Base-by-base conservation (phyloP, 768 basidiomycete genomes). In the Kwoniella bestiolae region DNA sequence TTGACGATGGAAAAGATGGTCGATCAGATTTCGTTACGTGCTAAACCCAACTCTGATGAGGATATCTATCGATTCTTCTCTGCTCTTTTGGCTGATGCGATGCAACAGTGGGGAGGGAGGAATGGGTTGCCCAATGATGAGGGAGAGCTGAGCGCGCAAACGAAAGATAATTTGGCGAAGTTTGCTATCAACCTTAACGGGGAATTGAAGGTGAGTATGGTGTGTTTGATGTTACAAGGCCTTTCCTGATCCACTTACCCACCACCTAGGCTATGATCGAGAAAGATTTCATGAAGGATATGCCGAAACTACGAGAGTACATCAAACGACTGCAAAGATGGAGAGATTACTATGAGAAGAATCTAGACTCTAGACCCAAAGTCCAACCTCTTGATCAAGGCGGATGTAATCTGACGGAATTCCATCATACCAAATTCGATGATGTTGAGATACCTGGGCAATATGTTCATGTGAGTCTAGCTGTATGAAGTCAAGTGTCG, bases 391-490 rank as follows among this genome's bases (percentile, higher is more conserved):
- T 99, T 61, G 94, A 96, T 68, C 83, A 88, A 52, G 83, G 91
- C 46, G 93, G 92, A 69, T 93, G 94, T 81, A 96, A 94, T 82
- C 84, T 99, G 73, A 91, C 92, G 6, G 96, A 98, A 81, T 99
- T 98, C 84, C 95, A 98, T 72, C 94, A 97, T 80, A 89, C 88
- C 76, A 96, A 94, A 79, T 93, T 95, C 55, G 96, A 98, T 69
- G 95, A 99, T 69, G 91, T 99, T 41, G 94, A 99, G 77, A 87
- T 99, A 55, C 94, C 94, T n/a, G 96, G 96, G 6, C 96, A 99
- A 80, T 99, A 99, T 79, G 91, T 93, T 0, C 92, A 97, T 86
- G 94, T 91, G 60, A 73, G 83, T 65, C 3, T n/a, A 11, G 16
- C 38, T 21, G n/a, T n/a, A 35, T 11, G 9, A 41, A 41, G 12